Percentiles rank a stretch among this genome's conserved stretches.
phyloP scores from a whole-genome alignment of 2,329 filamentous ascomycete genomes.

The Fusarium siculi region DNA sequence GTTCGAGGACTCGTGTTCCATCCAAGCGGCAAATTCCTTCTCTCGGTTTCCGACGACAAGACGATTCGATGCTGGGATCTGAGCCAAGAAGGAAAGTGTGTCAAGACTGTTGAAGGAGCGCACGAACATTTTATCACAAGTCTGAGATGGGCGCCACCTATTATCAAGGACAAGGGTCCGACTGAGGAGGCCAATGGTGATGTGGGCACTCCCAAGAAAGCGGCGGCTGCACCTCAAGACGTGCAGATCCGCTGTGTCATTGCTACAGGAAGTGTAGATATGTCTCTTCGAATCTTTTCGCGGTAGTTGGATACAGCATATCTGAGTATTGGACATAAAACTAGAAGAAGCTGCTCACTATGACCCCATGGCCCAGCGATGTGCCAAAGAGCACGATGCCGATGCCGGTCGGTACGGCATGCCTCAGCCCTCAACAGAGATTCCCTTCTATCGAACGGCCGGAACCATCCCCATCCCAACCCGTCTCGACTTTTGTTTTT shows the following conservation, averaged over 20 bases:
- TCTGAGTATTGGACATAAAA: conserved; percentile 30
- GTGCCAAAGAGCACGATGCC: neutral
- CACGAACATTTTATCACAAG: conserved; percentile 89
- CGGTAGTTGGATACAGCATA: conserved; percentile 33
- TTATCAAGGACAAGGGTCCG: conserved; percentile 37
- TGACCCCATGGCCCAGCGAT: neutral
- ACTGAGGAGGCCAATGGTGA: conserved; percentile 35
- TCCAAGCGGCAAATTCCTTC: conserved; percentile 88
- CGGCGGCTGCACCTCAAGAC: conserved; percentile 48
- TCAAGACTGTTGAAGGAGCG: conserved; percentile 80
- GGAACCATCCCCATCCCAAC: neutral
- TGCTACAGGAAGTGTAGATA: conserved; percentile 80
- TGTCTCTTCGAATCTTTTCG: conserved; percentile 77
- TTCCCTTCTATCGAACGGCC: conserved; percentile 23
- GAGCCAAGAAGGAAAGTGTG: conserved; percentile 87
- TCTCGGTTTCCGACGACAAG: conserved; percentile 90
- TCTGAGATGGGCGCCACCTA: conserved; percentile 82
- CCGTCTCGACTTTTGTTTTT: conserved; percentile 1
- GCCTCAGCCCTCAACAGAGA: neutral
- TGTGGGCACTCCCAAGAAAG: conserved; percentile 36
- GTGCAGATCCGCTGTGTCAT: conserved; percentile 84
- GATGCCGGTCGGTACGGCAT: neutral
- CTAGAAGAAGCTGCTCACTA: neutral
- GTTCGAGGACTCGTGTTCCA: conserved; percentile 88
- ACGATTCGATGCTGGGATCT: conserved; percentile 95